These are phyloP conservation scores for Penicillium sp. DNA, from an alignment of 2,329 filamentous ascomycete species.

Conservation along the genomic window DNA sequence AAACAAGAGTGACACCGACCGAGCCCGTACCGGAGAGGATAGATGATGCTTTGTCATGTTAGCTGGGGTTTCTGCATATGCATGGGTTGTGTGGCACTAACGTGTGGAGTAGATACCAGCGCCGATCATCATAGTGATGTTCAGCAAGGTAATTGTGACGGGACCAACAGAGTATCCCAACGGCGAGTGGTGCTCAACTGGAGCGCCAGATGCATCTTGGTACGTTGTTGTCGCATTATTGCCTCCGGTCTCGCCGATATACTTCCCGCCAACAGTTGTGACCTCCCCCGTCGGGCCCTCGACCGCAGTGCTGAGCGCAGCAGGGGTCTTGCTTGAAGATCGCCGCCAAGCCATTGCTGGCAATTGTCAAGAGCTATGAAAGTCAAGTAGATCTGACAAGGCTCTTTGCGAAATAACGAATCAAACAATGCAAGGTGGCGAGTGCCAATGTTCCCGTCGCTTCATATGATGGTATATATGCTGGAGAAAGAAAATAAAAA, in stretches of 20 bases:
- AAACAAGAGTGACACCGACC: constrained; percentile 61
- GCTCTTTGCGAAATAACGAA: background rate
- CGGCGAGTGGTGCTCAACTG: constrained; percentile 58
- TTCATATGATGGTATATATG: background rate
- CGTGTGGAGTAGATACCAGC: constrained; percentile 64
- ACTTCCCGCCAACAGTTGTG: background rate
- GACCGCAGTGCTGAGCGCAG: background rate
- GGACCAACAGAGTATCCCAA: constrained; percentile 60
- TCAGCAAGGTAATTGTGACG: constrained; percentile 59
- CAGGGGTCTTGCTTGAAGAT: background rate
- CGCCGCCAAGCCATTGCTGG: background rate
- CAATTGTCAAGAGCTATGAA: background rate
- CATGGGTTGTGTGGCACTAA: constrained; percentile 38
- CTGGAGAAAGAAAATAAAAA: background rate
- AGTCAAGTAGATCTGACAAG: background rate
- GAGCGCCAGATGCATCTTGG: constrained; percentile 62
- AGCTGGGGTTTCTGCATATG: background rate
- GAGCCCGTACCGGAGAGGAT: constrained; percentile 61
- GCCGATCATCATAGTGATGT: constrained; percentile 62
- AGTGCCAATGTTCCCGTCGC: background rate
- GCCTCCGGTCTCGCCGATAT: constrained; percentile 6
- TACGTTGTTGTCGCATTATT: constrained; percentile 55
- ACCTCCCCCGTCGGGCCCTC: background rate
- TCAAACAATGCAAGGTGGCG: background rate
- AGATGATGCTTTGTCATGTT: constrained; percentile 48